Evolutionary conservation across 2,329 filamentous ascomycete genomes (phyloP).

Genomic region (Fusarium nanum): DNA sequence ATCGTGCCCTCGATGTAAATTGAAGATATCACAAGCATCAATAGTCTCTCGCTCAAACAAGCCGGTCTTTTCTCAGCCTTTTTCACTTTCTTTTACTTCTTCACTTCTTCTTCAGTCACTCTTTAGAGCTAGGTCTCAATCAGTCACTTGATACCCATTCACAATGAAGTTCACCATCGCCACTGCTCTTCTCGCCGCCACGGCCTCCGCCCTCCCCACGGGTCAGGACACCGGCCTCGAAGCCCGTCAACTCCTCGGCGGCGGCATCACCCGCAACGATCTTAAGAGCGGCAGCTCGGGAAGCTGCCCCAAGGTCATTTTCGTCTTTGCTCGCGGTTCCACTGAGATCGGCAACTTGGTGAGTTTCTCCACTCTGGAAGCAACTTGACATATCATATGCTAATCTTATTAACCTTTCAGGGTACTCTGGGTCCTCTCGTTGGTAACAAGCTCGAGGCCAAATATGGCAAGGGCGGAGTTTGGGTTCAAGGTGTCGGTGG

Average conservation of each 20-base stretch:
- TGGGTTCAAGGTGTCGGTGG: constrained; percentile 60
- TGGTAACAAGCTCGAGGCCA: constrained; percentile 45
- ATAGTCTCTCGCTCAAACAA: constrained; percentile 18
- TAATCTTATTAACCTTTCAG: constrained; percentile 25
- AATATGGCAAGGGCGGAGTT: constrained; percentile 44
- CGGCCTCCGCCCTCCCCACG: constrained; percentile 29
- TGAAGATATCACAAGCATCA: constrained; percentile 4
- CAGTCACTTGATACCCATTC: not conserved
- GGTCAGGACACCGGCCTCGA: constrained; percentile 17
- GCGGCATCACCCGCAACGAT: constrained; percentile 42
- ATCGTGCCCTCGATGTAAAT: not conserved
- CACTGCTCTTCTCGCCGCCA: constrained; percentile 33
- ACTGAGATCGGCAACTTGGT: constrained; percentile 56
- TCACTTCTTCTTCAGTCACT: not conserved
- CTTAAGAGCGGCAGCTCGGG: constrained; percentile 45
- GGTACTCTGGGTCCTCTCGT: constrained; percentile 48
- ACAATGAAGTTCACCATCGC: constrained; percentile 38
- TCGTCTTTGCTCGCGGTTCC: constrained; percentile 56
- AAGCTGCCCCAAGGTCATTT: constrained; percentile 53
- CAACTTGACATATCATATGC: not conserved
- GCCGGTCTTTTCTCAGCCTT: not conserved
- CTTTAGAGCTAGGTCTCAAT: not conserved
- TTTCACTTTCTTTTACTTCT: constrained; percentile 5
- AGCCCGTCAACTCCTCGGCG: constrained; percentile 30
- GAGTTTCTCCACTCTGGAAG: not conserved